Evolutionary conservation across 441 rosid species (phyloP).

Genomic region (Viola pubescens): DNA sequence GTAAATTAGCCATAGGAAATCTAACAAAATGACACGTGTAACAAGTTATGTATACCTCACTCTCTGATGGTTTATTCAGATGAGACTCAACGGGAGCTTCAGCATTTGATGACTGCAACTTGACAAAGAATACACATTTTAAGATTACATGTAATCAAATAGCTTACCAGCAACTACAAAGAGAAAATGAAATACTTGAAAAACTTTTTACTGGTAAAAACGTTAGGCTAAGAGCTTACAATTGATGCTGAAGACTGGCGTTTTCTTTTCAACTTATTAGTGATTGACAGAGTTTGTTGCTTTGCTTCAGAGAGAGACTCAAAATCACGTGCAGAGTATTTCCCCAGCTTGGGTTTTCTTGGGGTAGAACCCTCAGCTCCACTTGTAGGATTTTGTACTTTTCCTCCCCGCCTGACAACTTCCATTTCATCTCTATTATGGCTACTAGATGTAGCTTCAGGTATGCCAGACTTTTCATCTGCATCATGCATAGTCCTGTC

Average conservation of each 20-base stretch:
- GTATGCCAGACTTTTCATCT: slow-evolving; percentile 41
- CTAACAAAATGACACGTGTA: not conserved
- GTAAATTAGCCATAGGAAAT: not conserved
- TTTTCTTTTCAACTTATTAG: slow-evolving; percentile 42
- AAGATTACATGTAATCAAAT: not conserved
- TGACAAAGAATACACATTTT: slow-evolving; percentile 11
- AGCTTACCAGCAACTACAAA: not conserved
- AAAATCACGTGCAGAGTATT: slow-evolving; percentile 23
- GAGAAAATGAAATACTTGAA: slow-evolving; percentile 12
- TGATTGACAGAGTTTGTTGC: slow-evolving; percentile 30
- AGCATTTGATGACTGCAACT: slow-evolving; percentile 36
- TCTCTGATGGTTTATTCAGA: slow-evolving; percentile 23
- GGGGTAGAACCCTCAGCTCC: slow-evolving; percentile 32
- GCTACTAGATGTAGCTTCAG: slow-evolving; percentile 40
- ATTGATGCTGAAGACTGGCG: slow-evolving; percentile 35
- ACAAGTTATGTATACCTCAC: slow-evolving; percentile 36
- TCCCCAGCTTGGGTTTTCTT: slow-evolving; percentile 51
- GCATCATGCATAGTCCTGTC: slow-evolving; percentile 35
- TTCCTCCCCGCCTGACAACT: slow-evolving; percentile 36
- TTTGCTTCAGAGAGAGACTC: slow-evolving; percentile 36
- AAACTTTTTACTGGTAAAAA: not conserved
- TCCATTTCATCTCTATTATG: slow-evolving; percentile 35
- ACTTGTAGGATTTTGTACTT: slow-evolving; percentile 18
- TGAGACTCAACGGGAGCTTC: slow-evolving; percentile 32
- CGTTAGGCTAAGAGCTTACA: slow-evolving; percentile 23